These are phyloP conservation scores for Rhododendron ovatum DNA, from an alignment of 148 eudicot species.

Conservation along the genomic window DNA sequence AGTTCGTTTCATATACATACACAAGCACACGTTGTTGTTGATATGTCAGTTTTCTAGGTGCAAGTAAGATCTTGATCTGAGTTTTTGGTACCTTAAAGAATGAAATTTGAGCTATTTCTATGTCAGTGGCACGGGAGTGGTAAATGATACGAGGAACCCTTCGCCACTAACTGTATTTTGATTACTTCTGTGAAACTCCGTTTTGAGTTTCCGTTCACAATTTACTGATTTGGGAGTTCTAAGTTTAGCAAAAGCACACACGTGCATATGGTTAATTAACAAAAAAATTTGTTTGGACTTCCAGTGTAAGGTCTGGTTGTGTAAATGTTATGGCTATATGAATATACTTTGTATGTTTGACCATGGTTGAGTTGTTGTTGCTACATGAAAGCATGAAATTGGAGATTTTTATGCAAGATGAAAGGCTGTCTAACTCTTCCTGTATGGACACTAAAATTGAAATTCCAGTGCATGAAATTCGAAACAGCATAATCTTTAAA, in stretches of 20 bases:
- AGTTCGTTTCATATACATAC: background rate
- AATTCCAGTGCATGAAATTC: background rate
- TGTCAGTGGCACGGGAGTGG: background rate
- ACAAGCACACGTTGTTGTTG: background rate
- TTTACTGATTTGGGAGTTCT: background rate
- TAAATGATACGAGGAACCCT: background rate
- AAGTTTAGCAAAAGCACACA: background rate
- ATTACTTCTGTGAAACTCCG: background rate
- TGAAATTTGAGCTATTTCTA: slow-evolving; percentile 3
- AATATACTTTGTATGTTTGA: background rate
- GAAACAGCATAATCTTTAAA: background rate
- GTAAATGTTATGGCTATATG: background rate
- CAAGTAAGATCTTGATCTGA: slow-evolving; percentile 4
- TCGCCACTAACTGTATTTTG: background rate
- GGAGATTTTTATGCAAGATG: background rate
- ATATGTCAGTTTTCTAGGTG: background rate
- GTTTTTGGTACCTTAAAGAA: background rate
- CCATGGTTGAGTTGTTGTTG: slow-evolving; percentile 1
- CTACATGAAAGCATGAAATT: slow-evolving; percentile 1
- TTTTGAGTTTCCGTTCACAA: background rate
- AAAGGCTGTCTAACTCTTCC: background rate
- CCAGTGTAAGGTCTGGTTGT: background rate
- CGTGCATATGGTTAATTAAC: background rate
- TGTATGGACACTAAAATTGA: background rate
- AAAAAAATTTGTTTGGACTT: background rate